Conservation (phyloP, 2,329 filamentous ascomycete species). For the Aureobasidium sp. region DNA sequence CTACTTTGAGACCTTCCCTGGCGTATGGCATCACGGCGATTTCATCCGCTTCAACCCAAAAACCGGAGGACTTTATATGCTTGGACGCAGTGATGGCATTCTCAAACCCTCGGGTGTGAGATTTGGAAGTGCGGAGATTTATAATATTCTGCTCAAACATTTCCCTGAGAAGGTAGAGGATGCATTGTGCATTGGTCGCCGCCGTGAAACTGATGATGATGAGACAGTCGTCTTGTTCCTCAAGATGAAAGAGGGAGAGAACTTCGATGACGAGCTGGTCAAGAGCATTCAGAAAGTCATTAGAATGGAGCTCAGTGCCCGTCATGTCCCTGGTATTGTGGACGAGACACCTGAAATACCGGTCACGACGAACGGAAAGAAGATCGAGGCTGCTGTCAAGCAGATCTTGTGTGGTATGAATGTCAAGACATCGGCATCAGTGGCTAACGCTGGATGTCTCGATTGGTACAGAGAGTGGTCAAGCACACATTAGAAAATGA, state of each 20-base stretch:
- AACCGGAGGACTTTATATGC: constrained; percentile 78
- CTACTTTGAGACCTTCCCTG: constrained; percentile 79
- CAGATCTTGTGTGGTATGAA: constrained; percentile 85
- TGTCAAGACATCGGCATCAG: constrained; percentile 82
- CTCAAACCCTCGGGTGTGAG: constrained; percentile 86
- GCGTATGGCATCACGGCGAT: constrained; percentile 89
- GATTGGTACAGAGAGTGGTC: constrained; percentile 84
- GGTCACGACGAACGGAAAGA: constrained; percentile 91
- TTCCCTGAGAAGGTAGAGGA: constrained; percentile 75
- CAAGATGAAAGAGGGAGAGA: constrained; percentile 56
- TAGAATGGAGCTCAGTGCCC: constrained; percentile 69
- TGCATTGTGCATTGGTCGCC: constrained; percentile 75
- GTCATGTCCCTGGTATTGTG: constrained; percentile 80
- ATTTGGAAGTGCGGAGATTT: constrained; percentile 92
- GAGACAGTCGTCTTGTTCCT: constrained; percentile 86
- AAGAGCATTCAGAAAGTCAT: constrained; percentile 59
- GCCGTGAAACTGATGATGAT: constrained; percentile 62
- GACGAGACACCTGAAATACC: constrained; percentile 82
- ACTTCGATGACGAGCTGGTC: constrained; percentile 53
- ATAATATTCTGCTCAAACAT: constrained; percentile 81
- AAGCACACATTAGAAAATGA: constrained; percentile 32
- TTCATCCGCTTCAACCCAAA: constrained; percentile 65
- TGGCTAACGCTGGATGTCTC: constrained; percentile 83
- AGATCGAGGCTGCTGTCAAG: constrained; percentile 95
- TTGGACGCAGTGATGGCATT: constrained; percentile 85